Conservation (phyloP, 1,284 basidiomycete species). For the Ceratobasidium papillatum region DNA sequence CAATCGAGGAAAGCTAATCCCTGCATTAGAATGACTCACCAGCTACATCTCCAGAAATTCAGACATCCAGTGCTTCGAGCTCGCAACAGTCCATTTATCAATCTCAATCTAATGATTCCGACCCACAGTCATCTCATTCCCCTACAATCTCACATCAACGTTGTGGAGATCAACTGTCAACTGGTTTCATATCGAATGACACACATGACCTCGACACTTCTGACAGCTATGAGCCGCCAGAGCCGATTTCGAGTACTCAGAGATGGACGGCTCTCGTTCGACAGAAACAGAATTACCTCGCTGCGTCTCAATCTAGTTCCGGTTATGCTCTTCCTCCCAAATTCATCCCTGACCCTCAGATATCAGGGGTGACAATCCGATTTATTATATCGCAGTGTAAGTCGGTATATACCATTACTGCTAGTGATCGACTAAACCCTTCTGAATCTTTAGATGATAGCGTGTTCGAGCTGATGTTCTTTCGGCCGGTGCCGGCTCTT, state of each 20-base stretch:
- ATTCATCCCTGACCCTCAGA: neutral
- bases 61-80: too few species aligned
- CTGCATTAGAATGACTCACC: too few species aligned
- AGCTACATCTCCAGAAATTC: too few species aligned
- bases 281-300: neutral
- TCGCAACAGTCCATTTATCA: too few species aligned
- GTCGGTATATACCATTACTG: neutral
- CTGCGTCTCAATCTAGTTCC: too few species aligned
- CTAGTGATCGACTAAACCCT: neutral
- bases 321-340: neutral
- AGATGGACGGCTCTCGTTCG: neutral
- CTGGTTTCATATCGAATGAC: too few species aligned
- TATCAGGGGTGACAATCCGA: neutral
- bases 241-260: neutral
- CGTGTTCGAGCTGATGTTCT: neutral
- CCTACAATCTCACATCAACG: too few species aligned
- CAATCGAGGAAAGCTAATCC: too few species aligned
- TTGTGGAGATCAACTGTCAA: too few species aligned
- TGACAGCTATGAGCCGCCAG: neutral
- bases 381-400: constrained; percentile 33
- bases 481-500: neutral
- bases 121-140: too few species aligned
- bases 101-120: too few species aligned
- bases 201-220: too few species aligned
- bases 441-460: neutral